Evolutionary conservation across 208 protist genomes (phyloP).

Genomic region (Trypanosoma scelopori): DNA sequence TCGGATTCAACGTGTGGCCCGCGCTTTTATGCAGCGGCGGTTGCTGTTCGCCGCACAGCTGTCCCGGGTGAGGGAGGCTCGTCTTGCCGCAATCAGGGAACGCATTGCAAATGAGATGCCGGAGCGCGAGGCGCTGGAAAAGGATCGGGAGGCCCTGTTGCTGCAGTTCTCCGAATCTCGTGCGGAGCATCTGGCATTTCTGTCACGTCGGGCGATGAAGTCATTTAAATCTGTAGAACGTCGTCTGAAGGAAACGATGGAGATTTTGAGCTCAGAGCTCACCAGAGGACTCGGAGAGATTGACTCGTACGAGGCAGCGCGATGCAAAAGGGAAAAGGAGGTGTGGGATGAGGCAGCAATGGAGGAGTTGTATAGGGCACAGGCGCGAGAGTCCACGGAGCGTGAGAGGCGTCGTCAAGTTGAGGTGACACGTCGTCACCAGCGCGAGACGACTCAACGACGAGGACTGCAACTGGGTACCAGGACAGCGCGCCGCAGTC

Average conservation of each 20-base stretch:
- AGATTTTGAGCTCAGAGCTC: slow-evolving; percentile 13
- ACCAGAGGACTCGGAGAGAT: slow-evolving; percentile 7
- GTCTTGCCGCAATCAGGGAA: slow-evolving; percentile 7
- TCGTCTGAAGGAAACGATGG: slow-evolving; percentile 5
- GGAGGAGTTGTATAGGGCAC: slow-evolving; percentile 8
- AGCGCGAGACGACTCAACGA: not conserved
- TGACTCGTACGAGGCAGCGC: slow-evolving; percentile 3
- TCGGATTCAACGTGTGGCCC: slow-evolving; percentile 4
- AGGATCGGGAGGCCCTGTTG: slow-evolving; percentile 8
- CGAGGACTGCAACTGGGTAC: not conserved
- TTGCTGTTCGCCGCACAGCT: not conserved
- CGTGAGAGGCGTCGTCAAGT: not conserved
- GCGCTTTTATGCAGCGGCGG: slow-evolving; percentile 7
- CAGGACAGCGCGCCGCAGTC: not conserved
- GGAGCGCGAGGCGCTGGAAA: slow-evolving; percentile 9
- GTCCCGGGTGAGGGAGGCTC: not conserved
- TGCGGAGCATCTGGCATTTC: slow-evolving; percentile 15
- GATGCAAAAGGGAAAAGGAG: slow-evolving; percentile 6
- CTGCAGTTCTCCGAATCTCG: not conserved
- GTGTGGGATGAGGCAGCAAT: slow-evolving; percentile 12
- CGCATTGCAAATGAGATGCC: slow-evolving; percentile 20
- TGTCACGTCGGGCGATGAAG: slow-evolving; percentile 14
- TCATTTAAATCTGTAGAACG: slow-evolving; percentile 6
- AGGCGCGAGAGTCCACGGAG: not conserved
- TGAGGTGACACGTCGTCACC: not conserved